Base-by-base conservation (phyloP, 805 yeast species). In the Metschnikowia gelsemii region DNA sequence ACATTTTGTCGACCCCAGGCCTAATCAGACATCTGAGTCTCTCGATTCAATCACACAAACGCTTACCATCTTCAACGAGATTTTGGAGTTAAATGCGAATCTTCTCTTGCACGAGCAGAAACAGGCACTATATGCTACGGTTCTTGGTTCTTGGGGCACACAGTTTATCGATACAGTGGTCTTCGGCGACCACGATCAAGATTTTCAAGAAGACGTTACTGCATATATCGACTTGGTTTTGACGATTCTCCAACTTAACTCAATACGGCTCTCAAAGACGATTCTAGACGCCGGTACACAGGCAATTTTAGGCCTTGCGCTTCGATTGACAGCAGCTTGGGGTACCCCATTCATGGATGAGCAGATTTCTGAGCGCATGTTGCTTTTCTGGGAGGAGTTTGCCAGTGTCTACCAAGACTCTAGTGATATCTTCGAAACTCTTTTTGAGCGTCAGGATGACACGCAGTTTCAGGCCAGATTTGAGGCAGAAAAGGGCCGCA, bases 371-470 rank as follows among this genome's bases (percentile, higher is more conserved):
- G 74, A 67, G 14, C 62, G 64, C 42, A 71, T 84, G 54, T 67
- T 82, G 7, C 76, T 78, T 24, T 82, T 85, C 54, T 86, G 95
- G 95, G 71, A 75, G 35, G 82, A 80, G 40, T 61, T 84, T 23
- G 75, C 80, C 5, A 88, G 82, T 42, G 64, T 72, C 1, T 78
- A 75, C 47, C 50, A 43, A 24, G 43, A 47, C 45, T 32, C 51
- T 11, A 36, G 41, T 3, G 51, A 23, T 45, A 38, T 56, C 6
- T 52, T 54, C 46, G 56, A 51, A 14, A 30, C 47, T 8, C 21
- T 46, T 11, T 47, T 58, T 41, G 59, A 51, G 20, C 19, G 37
- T 7, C 42, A 44, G 8, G 28, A 38, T 5, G 54, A 42, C 5
- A 52, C 54, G 2, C 49, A 46, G 13, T 43, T 42, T 18, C 37